A percentile compares a stretch with the other conserved stretches of the same genome.
phyloP scores from a whole-genome alignment of 768 basidiomycete genomes.

The Cyathus striatus region DNA sequence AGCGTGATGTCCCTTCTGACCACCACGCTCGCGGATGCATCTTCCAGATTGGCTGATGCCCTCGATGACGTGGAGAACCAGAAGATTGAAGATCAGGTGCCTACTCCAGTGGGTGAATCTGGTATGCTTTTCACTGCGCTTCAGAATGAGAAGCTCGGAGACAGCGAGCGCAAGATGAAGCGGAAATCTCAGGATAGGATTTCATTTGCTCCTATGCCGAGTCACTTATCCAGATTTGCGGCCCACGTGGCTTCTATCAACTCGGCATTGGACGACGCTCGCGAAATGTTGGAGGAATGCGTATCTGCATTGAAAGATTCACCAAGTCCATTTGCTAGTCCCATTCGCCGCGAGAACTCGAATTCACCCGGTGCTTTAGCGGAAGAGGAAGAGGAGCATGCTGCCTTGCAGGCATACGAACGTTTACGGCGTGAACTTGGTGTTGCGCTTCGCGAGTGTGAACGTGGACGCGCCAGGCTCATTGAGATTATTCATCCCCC shows the following conservation, averaged over 20 bases:
- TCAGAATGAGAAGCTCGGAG: conserved; percentile 7
- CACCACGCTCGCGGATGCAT: conserved; percentile 60
- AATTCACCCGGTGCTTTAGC: conserved; percentile 2
- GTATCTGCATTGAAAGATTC: conserved; percentile 50
- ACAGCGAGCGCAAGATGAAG: conserved; percentile 7
- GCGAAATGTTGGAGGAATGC: conserved; percentile 60
- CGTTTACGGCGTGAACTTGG: conserved; percentile 72
- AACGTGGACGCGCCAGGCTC: conserved; percentile 67
- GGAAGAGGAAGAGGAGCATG: conserved; percentile 27
- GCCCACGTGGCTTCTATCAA: conserved; percentile 69
- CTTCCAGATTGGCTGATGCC: conserved; percentile 55
- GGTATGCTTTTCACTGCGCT: not conserved
- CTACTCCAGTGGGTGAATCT: conserved; percentile 25
- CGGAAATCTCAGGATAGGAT: conserved; percentile 9
- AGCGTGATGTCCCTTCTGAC: conserved; percentile 69
- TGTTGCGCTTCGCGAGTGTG: conserved; percentile 74
- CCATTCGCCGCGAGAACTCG: conserved; percentile 5
- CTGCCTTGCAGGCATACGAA: conserved; percentile 69
- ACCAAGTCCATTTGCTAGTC: conserved; percentile 11
- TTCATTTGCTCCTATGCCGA: conserved; percentile 75
- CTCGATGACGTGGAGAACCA: conserved; percentile 55
- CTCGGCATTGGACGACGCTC: conserved; percentile 65
- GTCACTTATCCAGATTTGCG: conserved; percentile 62
- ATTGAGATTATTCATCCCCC: conserved; percentile 49
- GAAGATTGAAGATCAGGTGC: conserved; percentile 44